Percentiles rank a stretch among this genome's conserved stretches.
Evolutionary conservation across 345 rosid genomes (phyloP).

Genomic region (Dipteronia dyeriana): DNA sequence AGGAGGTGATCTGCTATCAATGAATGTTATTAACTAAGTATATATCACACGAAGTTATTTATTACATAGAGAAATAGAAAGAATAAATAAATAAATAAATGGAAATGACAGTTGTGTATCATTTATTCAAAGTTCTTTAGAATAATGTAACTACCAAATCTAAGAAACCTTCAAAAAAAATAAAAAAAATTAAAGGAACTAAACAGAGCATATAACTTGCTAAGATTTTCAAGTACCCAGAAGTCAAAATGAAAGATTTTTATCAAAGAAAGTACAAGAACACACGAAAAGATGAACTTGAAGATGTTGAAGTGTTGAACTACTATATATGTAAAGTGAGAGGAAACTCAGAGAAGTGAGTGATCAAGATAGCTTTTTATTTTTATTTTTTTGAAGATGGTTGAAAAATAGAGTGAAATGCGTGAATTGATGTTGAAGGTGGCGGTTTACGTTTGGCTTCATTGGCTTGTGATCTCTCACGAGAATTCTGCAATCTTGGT

Average conservation of each 20-base stretch:
- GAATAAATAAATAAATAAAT: not conserved
- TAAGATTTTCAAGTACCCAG: slow-evolving; percentile 18
- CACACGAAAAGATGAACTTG: slow-evolving; percentile 4
- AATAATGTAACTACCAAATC: slow-evolving; percentile 28
- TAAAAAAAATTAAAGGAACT: not conserved
- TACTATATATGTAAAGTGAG: not conserved
- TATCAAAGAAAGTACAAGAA: not conserved
- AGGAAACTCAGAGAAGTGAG: not conserved
- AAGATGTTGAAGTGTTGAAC: not conserved
- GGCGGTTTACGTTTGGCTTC: slow-evolving; percentile 26
- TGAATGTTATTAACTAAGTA: too few species aligned
- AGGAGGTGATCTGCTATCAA: too few species aligned
- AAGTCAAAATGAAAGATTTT: slow-evolving; percentile 17
- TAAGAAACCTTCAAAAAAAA: slow-evolving; percentile 29
- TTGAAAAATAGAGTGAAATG: slow-evolving; percentile 28
- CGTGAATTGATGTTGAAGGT: slow-evolving; percentile 40
- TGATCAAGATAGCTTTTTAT: slow-evolving; percentile 16
- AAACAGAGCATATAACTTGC: not conserved
- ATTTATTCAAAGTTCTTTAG: slow-evolving; percentile 20
- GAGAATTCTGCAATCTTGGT: slow-evolving; percentile 11
- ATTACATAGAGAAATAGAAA: slow-evolving; percentile 1
- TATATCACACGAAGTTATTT: too few species aligned
- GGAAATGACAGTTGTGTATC: slow-evolving; percentile 33
- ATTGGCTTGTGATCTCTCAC: slow-evolving; percentile 49
- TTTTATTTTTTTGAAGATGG: not conserved